Conservation (phyloP, 768 basidiomycete genomes). For the Neoboletus brunneissimus region DNA sequence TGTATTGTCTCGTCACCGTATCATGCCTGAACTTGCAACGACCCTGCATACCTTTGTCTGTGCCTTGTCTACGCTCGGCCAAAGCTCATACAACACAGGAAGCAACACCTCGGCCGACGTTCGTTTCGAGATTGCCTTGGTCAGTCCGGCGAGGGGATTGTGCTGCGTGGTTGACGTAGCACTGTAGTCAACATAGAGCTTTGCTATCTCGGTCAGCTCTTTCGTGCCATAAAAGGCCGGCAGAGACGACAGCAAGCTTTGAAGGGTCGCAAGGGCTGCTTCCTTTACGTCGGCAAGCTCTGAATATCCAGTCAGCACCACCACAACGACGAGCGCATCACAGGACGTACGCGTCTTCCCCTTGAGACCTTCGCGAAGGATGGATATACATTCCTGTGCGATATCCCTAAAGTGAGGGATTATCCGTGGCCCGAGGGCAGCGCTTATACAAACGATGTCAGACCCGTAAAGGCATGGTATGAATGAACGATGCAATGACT, state of each 20-base stretch:
- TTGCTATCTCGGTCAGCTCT: conserved; percentile 57
- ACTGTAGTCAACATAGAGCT: conserved; percentile 51
- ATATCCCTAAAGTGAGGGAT: conserved; percentile 83
- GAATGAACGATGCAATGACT: conserved; percentile 9
- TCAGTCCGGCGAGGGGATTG: conserved; percentile 41
- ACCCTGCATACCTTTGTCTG: conserved; percentile 36
- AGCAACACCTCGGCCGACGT: conserved; percentile 66
- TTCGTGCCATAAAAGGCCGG: conserved; percentile 76
- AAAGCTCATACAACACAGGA: conserved; percentile 58
- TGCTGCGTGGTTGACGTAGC: conserved; percentile 7
- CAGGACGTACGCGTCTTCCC: conserved; percentile 34
- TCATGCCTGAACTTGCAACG: background rate
- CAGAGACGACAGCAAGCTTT: conserved; percentile 66
- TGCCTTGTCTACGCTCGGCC: conserved; percentile 41
- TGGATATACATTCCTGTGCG: conserved; percentile 51
- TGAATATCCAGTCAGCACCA: conserved; percentile 11
- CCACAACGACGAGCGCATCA: background rate
- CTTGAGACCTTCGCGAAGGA: conserved; percentile 42
- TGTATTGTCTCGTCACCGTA: background rate
- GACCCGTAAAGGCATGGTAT: background rate
- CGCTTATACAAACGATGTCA: conserved; percentile 38
- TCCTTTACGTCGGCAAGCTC: conserved; percentile 33
- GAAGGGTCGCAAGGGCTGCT: conserved; percentile 51
- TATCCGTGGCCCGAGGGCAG: conserved; percentile 79
- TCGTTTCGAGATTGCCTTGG: conserved; percentile 68